Conservation (phyloP, 257 asterid genomes). For the Primulina tabacum region DNA sequence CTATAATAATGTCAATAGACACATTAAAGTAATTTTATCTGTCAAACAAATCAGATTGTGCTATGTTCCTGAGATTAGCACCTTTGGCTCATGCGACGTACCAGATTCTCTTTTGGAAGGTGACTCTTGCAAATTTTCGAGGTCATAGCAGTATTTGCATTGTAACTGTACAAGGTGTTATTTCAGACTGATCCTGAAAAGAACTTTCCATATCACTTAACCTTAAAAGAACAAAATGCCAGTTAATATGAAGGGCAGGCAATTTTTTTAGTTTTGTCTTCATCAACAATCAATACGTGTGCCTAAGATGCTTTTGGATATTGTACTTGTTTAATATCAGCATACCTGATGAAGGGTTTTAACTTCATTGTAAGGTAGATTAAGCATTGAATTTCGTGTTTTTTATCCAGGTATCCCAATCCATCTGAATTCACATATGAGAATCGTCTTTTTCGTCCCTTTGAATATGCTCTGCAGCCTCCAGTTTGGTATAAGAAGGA, state of each 20-base stretch:
- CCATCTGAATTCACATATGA: slow-evolving; percentile 94
- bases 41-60: too few relatives aligned
- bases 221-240: background rate
- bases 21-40: too few relatives aligned
- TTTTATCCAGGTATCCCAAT: slow-evolving; percentile 75
- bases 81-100: too few relatives aligned
- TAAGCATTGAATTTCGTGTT: slow-evolving; percentile 15
- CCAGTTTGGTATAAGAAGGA: slow-evolving; percentile 85
- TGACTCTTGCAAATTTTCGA: background rate
- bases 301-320: background rate
- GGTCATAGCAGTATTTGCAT: background rate
- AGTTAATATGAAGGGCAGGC: background rate
- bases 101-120: too few relatives aligned
- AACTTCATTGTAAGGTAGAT: slow-evolving; percentile 9
- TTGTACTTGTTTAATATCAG: too few relatives aligned
- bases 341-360: too few relatives aligned
- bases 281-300: background rate
- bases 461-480: slow-evolving; percentile 97
- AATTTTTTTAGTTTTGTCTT: background rate
- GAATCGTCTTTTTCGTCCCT: slow-evolving; percentile 87
- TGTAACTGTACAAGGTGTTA: too few relatives aligned
- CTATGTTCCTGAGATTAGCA: too few relatives aligned
- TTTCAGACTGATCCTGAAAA: background rate
- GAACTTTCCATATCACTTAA: background rate
- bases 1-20: too few relatives aligned